A percentile compares a stretch with the other conserved stretches of the same genome.
Conservation (phyloP, 2,329 filamentous ascomycete genomes). For the Trichoderma koningii region DNA sequence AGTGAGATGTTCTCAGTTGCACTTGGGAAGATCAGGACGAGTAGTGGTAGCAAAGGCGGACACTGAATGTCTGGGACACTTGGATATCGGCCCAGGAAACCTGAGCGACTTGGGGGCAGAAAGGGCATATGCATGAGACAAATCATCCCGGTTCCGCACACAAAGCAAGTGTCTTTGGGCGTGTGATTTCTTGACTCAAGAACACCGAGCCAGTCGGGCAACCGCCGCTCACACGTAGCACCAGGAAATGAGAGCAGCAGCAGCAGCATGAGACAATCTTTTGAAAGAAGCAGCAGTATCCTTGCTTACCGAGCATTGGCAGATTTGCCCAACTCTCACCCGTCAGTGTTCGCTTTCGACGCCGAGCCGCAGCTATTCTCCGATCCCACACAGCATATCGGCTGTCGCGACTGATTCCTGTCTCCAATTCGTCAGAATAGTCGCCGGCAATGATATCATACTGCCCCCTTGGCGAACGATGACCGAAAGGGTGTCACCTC, state of each 20-base stretch:
- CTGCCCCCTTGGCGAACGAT: not conserved
- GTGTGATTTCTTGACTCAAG: slow-evolving; percentile 3
- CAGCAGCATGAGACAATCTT: not conserved
- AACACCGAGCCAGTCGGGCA: slow-evolving; percentile 19
- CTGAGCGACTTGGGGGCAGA: slow-evolving; percentile 14
- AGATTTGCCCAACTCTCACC: not conserved
- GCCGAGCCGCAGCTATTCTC: not conserved
- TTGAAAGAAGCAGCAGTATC: not conserved
- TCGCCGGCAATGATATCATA: not conserved
- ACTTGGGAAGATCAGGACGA: not conserved
- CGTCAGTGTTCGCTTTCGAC: not conserved
- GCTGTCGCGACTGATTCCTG: not conserved
- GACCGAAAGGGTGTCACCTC: not conserved
- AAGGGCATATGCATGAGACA: slow-evolving; percentile 10
- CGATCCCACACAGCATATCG: slow-evolving; percentile 1
- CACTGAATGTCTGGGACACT: slow-evolving; percentile 1
- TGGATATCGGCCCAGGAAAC: slow-evolving; percentile 1
- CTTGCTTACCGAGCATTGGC: slow-evolving; percentile 9
- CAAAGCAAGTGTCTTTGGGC: not conserved
- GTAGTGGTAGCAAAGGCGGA: slow-evolving; percentile 1
- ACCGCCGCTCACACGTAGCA: slow-evolving; percentile 18
- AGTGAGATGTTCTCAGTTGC: not conserved
- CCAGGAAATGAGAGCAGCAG: not conserved
- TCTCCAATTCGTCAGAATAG: not conserved
- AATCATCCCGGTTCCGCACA: not conserved